Base-by-base conservation (phyloP, 2,329 filamentous ascomycete species). In the Cladosporium austrohemisphaericum region DNA sequence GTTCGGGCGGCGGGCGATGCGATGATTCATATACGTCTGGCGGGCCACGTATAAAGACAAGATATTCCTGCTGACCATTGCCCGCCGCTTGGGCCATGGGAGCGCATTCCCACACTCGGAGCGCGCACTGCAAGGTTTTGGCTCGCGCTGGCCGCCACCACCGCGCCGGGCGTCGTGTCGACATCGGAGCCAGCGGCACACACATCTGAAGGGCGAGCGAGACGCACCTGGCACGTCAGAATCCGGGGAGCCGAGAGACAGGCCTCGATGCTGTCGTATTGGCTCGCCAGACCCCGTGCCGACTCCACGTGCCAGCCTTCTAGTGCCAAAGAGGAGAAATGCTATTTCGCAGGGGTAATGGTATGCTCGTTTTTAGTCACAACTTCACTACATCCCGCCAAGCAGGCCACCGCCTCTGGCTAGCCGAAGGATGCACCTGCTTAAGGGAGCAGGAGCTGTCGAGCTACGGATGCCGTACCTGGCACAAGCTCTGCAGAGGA, bases 11-110 rank as follows among this genome's bases (percentile, higher is more conserved):
- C 20, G 41, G 31, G 44, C 33, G 23, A 5, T 14, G 2, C 8
- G 44, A 47, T 47, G 44, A 47, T 47, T 47, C 44, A 47, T 47
- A 47, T 47, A 47, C 23, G 19, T 13, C 29, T 14, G 16, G n/a
- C 25, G 38, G 44, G 32, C 44, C 32, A 33, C 26, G 33, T 19
- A 31, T 33, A 32, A 11, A 8, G 23, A 14, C 4, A 37, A 8
- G 10, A 14, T 7, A 16, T 47, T 47, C 44, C 44, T 47, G 44
- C 44, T 47, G 44, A 47, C 44, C 44, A n/a, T 23, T 23, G 20
- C 41, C 29, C 25, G 44, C 44, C 44, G 44, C 44, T 22, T 47
- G 44, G 44, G 33, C 44, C 44, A 22, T 5, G 20, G n/a, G 5
- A 36, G 14, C 22, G 23, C 43, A 36, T 47, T 31, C 13, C 14